Percentiles rank a stretch among this genome's conserved stretches.
phyloP scores from a whole-genome alignment of 441 rosid genomes.

The Mallotus japonicus region DNA sequence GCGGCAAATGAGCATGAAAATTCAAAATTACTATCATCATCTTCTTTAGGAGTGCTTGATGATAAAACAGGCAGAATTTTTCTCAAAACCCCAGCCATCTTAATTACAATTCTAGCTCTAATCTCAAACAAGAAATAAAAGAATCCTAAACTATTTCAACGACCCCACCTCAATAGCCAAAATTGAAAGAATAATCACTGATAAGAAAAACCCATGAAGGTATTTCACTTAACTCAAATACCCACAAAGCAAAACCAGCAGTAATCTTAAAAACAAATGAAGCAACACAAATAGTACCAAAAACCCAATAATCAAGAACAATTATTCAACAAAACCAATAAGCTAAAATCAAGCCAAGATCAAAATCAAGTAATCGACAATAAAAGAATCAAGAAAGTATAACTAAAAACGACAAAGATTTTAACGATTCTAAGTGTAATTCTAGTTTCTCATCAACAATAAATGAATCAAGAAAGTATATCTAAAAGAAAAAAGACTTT shows the following conservation, averaged over 20 bases:
- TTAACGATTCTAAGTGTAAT: too few species aligned
- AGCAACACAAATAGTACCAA: not conserved
- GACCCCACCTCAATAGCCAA: not conserved
- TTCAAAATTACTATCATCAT: constrained; percentile 36
- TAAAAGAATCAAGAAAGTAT: not conserved
- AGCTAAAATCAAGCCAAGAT: not conserved
- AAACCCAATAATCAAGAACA: not conserved
- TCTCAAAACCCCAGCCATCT: constrained; percentile 49
- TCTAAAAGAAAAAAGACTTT: too few species aligned
- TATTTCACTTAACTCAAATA: not conserved
- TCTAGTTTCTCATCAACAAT: too few species aligned
- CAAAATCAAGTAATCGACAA: not conserved
- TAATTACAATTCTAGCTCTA: constrained; percentile 5
- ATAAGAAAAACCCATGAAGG: not conserved
- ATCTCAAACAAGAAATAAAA: not conserved
- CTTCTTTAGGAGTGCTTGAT: constrained; percentile 29
- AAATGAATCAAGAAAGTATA: too few species aligned
- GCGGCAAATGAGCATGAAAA: constrained; percentile 59
- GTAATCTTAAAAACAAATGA: not conserved
- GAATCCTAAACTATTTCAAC: constrained; percentile 14
- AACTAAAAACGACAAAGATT: not conserved
- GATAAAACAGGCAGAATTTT: constrained; percentile 45
- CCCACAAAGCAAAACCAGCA: constrained; percentile 3
- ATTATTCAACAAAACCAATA: not conserved
- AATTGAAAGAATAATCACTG: not conserved